These are phyloP conservation scores for Penicillium sp. DNA, from an alignment of 2,329 filamentous ascomycete genomes.

Conservation along the genomic window DNA sequence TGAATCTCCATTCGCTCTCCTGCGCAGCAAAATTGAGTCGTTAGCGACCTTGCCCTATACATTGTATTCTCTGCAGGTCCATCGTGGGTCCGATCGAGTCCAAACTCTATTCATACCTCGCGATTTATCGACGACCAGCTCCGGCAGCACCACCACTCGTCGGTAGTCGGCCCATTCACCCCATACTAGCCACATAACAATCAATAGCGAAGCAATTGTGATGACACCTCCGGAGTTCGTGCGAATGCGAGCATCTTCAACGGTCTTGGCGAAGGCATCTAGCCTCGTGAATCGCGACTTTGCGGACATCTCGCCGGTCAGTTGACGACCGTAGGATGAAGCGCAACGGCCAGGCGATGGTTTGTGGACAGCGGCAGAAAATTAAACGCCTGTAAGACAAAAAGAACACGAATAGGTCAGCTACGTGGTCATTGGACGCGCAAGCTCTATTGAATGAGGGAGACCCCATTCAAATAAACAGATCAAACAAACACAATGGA, in stretches of 20 bases:
- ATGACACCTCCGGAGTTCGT: slow-evolving; percentile 95
- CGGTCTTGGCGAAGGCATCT: slow-evolving; percentile 98
- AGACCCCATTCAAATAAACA: not conserved
- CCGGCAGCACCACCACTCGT: slow-evolving; percentile 79
- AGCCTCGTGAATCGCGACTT: slow-evolving; percentile 95
- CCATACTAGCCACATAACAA: slow-evolving; percentile 85
- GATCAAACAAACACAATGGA: not conserved
- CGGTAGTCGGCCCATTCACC: slow-evolving; percentile 96
- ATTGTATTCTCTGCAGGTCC: not conserved
- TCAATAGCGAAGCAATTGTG: slow-evolving; percentile 82
- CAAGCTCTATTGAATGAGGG: slow-evolving; percentile 5
- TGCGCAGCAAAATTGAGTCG: slow-evolving; percentile 35
- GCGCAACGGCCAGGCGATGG: slow-evolving; percentile 2
- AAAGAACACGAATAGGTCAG: slow-evolving; percentile 17
- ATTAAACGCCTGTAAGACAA: slow-evolving; percentile 9
- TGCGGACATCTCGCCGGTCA: slow-evolving; percentile 63
- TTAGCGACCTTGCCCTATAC: slow-evolving; percentile 13
- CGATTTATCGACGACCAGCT: slow-evolving; percentile 94
- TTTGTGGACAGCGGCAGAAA: slow-evolving; percentile 2
- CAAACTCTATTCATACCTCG: slow-evolving; percentile 60
- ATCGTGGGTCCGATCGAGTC: not conserved
- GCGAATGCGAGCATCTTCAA: slow-evolving; percentile 93
- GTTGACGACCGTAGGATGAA: slow-evolving; percentile 30
- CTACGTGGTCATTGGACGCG: slow-evolving; percentile 12
- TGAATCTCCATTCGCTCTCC: slow-evolving; percentile 99